Evolutionary conservation across 2,329 filamentous ascomycete genomes (phyloP), one percentile per base, ranked within the genome.

Genomic region (Xylariaceae sp.): DNA sequence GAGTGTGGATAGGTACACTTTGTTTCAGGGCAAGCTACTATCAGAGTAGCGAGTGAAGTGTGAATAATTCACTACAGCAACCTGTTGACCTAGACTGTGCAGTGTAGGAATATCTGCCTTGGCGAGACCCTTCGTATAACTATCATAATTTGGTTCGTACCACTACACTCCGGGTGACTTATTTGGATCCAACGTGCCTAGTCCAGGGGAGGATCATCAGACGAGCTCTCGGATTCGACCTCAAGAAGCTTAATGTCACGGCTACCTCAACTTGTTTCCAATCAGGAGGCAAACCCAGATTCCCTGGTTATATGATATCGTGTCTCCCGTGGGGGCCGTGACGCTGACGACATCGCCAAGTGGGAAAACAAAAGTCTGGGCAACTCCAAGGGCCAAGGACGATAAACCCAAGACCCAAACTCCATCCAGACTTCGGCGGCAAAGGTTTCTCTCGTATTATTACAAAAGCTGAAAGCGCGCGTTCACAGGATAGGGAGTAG

Each of bases 281-380:
- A 35, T 37, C 41, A 50, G 41, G 29, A 43, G n/a, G 27, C 30
- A 45, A n/a, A n/a, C 27, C 19, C 29, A 19, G 32, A 29, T 35
- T 37, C 32, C 40, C 43, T 45, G 46, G 52, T 49, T 49, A 55
- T 49, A 55, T 47, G 35, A 40, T 47, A n/a, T 30, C 27, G 19
- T 42, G 35, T 34, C 26, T 49, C 26, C 11, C 26, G 9, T 30
- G 11, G 26, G 29, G 12, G 7, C 47, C 46, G 31, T 31, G 6
- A 40, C 6, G 31, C 39, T 50, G n/a, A 54, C 37, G 27, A 34
- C 35, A 45, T 32, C 11, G 9, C 19, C 31, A 30, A 6, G 41
- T 46, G 51, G 29, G 47, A 50, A 32, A 35, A 7, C 27, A 41
- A 44, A 40, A 40, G 4, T 35, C 7, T 9, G 7, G 12, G 2